Evolutionary conservation across 2,329 filamentous ascomycete genomes (phyloP), one percentile per base, ranked within the genome.

Genomic region (Penicillium sp.): DNA sequence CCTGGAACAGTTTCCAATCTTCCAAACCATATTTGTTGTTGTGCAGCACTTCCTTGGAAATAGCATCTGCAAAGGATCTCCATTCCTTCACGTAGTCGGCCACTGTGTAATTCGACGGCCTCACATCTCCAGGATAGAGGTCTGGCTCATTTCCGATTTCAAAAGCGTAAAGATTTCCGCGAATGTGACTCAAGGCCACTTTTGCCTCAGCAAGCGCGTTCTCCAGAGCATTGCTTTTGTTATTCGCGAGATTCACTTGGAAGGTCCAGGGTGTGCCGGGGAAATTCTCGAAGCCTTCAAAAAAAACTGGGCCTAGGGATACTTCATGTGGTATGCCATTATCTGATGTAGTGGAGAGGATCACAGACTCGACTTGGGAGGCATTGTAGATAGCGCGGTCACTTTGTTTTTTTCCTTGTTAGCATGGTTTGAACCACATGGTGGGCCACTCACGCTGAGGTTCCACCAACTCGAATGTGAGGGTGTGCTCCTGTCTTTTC

Each of bases 131-230:
- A 5, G 53, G 55, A 42, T 67, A 68, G 24, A 69, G 52, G 51
- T 69, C 66, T 8, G 66, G 66, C 47, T 69, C 67, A 47, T 69
- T 69, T 10, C 67, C 67, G 48, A 69, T 64, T 49, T 69, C 67
- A 45, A 68, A 66, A 6, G 67, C 66, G n/a, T 67, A 62, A 24
- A 69, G 54, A 22, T 67, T 62, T 13, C 62, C 59, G 21, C 63
- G 58, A 42, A 56, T 58, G 40, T 59, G 54, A 11, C 47, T 52
- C 7, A 59, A 8, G 1, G 53, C 53, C 11, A 51, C 48, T 3
- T 38, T 24, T 5, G 56, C 56, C 13, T 59, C 56, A 2, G 53
- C 50, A 7, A 59, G 18, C 1, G 56, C 56, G 34, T 59, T 56
- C 8, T 59, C 56, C 10, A 59, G 21, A 2, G 46, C 50, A 16